Evolutionary conservation across 257 asterid species (phyloP).

Genomic region (Solanum etuberosum): DNA sequence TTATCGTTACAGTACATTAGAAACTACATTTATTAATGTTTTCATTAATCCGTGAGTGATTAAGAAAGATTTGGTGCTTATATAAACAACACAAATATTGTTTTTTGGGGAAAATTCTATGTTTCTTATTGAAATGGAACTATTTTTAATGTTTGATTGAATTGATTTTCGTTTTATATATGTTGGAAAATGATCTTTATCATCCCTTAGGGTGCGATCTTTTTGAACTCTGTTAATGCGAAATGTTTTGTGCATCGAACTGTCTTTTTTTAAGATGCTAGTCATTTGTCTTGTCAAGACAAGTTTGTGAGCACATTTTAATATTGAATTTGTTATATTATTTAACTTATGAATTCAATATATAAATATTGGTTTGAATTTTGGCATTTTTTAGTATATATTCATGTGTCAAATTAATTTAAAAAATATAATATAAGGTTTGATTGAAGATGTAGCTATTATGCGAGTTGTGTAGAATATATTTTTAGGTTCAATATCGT

Average conservation of each 20-base stretch:
- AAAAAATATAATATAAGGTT: background rate
- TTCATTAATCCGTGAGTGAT: background rate
- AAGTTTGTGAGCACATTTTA: background rate
- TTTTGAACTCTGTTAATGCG: background rate
- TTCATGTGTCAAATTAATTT: background rate
- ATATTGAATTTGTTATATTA: background rate
- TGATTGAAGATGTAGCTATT: background rate
- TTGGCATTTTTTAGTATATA: background rate
- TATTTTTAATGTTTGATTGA: background rate
- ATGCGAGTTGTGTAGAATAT: background rate
- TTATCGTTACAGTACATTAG: background rate
- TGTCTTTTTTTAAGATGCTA: background rate
- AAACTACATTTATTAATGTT: background rate
- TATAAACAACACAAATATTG: background rate
- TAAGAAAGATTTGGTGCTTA: background rate
- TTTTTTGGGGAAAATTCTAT: background rate
- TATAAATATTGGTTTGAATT: background rate
- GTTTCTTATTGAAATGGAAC: background rate
- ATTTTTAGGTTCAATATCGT: background rate
- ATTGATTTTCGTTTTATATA: background rate
- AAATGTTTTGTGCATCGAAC: background rate
- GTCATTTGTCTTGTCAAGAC: background rate
- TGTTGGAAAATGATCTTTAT: background rate
- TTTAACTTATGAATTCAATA: background rate
- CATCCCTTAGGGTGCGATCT: background rate